phyloP scores from a whole-genome alignment of 129 eudicot species.

The Flaveria trinervia region DNA sequence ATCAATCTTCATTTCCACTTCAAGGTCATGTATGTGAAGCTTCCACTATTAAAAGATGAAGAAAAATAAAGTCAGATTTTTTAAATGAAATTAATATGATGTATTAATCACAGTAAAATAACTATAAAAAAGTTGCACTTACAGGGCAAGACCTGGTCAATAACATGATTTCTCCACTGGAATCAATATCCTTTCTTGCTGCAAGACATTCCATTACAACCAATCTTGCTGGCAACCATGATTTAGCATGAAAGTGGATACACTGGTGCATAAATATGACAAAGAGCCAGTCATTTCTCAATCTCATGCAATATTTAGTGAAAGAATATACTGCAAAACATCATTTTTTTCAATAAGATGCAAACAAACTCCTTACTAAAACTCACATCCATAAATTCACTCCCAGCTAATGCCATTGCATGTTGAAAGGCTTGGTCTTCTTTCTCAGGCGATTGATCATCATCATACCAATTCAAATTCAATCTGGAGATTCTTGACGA shows the following conservation, averaged over 20 bases:
- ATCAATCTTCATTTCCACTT: constrained; percentile 64
- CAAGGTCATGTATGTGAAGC: constrained; percentile 77
- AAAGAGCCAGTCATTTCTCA: constrained; percentile 5
- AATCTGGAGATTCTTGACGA: constrained; percentile 84
- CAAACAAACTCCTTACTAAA: neutral
- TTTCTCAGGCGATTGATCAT: constrained; percentile 87
- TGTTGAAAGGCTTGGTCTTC: constrained; percentile 78
- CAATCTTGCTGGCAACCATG: constrained; percentile 90
- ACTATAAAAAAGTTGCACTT: constrained; percentile 31
- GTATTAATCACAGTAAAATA: constrained; percentile 3
- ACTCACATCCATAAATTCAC: constrained; percentile 82
- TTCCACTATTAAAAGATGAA: constrained; percentile 55
- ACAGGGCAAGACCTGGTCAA: constrained; percentile 71
- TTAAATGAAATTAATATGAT: neutral
- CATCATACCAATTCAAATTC: constrained; percentile 73
- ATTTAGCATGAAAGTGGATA: constrained; percentile 61
- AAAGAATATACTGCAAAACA: constrained; percentile 1
- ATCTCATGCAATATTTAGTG: neutral
- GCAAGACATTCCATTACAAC: constrained; percentile 77
- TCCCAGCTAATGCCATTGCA: constrained; percentile 82
- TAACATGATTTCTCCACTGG: constrained; percentile 87
- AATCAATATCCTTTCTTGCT: constrained; percentile 58
- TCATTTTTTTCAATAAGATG: neutral
- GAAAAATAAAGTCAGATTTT: neutral
- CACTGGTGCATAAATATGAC: constrained; percentile 42